Evolutionary conservation across 2,329 filamentous ascomycete genomes (phyloP).

Genomic region (Trichophyton equinum): DNA sequence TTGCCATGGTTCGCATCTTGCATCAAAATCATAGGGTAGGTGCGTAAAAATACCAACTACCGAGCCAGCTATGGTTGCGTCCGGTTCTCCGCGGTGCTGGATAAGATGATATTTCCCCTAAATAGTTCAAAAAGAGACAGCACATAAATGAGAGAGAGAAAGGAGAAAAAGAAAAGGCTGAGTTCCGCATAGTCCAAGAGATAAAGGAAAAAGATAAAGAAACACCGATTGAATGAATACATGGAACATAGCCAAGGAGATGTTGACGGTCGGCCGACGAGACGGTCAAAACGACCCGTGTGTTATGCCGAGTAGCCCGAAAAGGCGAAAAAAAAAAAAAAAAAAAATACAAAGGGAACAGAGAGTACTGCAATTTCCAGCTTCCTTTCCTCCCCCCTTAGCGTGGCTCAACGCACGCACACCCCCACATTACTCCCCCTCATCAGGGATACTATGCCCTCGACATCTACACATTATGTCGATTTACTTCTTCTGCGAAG

Average conservation of each 20-base stretch:
- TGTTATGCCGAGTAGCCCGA: neutral
- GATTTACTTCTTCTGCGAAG: constrained; percentile 3
- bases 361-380: neutral
- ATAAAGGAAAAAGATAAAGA: neutral
- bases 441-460: too few species aligned
- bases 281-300: neutral
- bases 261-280: too few species aligned
- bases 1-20: too few species aligned
- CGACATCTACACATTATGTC: neutral
- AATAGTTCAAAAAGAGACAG: neutral
- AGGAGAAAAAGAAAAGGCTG: neutral
- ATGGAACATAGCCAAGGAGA: neutral
- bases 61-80: neutral
- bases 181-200: neutral
- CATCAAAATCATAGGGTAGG: neutral
- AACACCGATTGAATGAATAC: neutral
- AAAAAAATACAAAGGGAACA: neutral
- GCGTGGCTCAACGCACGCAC: neutral
- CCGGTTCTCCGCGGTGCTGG: neutral
- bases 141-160: neutral
- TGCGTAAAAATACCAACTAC: neutral
- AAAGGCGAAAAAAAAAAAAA: neutral
- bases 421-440: too few species aligned
- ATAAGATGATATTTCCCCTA: neutral
- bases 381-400: neutral